Base-by-base conservation (phyloP, 495 filamentous ascomycete species). In the Aspergillus asperescens region DNA sequence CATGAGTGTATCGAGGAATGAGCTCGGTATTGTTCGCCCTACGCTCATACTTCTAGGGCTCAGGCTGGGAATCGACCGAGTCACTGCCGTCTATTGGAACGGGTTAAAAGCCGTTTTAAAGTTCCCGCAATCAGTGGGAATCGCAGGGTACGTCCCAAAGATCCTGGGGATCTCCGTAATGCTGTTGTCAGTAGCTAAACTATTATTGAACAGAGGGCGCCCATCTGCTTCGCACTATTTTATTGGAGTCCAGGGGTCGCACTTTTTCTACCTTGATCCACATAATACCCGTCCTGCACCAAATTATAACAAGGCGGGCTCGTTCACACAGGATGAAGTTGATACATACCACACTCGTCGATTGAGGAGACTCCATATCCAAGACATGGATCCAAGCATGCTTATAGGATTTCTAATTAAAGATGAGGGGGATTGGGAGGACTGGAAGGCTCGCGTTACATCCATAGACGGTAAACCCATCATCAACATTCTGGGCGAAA, bases 301-400 rank as follows among this genome's bases (percentile, higher is more conserved):
- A 10, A 83, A 81, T 1, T 78, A 80, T 45, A 76, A 75, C 48
- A 57, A 68, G 7, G 56, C 78, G 15, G 68, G 72, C 13, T 62
- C 78, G 13, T 90, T 88, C 61, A 82, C 81, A 0, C 44, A 67
- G 25, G 86, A 88, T 52, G 90, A 96, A 29, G 56, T 95, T 10
- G 83, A 86, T 59, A 85, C 83, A 2, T 96, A 89, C 62, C 91
- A 99, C 65, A 96, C 90, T 3, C 79, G 87, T 40, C 82, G 94
- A 28, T 61, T 97, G 16, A 81, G 93, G 25, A 77, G 88, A 37
- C 75, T 99, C 23, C 85, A 90, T 50, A 77, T 97, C 28, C 81
- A 82, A 51, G 93, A 97, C 50, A 92, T 97, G 90, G 94, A 99
- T 61, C 94, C 94, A 7, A 96, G 91, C 66, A 99, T 99, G 94